Percentiles rank a stretch among this genome's conserved stretches.
These are phyloP conservation scores for Sporothrix curviconia DNA, from an alignment of 2,329 filamentous ascomycete genomes.

Conservation along the genomic window DNA sequence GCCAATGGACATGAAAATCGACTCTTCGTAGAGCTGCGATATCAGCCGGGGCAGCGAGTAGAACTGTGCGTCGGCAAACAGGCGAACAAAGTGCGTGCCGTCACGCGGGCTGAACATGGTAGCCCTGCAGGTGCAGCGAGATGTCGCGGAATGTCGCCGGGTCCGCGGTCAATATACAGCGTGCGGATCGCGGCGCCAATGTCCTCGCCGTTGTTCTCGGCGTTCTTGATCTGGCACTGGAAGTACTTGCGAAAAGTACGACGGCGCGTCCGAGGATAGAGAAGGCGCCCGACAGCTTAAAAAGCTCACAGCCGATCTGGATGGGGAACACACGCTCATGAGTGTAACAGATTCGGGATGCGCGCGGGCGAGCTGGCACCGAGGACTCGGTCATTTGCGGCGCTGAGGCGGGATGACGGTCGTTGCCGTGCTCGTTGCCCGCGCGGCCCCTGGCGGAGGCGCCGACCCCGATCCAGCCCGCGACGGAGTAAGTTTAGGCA, in stretches of 20 bases:
- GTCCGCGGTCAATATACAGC: conserved; percentile 90
- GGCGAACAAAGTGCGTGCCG: conserved; percentile 78
- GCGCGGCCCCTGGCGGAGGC: no score
- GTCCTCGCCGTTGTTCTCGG: conserved; percentile 49
- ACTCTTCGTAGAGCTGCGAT: conserved; percentile 83
- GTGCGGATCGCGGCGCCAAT: conserved; percentile 55
- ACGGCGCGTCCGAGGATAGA: conserved; percentile 74
- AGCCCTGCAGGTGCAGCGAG: conserved; percentile 82
- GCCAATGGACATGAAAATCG: conserved; percentile 88
- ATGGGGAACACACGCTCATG: conserved; percentile 69
- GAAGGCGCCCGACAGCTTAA: conserved; percentile 68
- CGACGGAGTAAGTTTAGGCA: neutral
- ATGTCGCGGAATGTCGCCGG: conserved; percentile 85
- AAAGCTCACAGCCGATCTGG: conserved; percentile 65
- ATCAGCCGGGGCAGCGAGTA: conserved; percentile 77
- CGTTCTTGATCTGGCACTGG: conserved; percentile 66
- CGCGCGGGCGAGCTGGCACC: neutral
- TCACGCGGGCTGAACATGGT: conserved; percentile 77
- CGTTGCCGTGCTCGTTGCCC: neutral
- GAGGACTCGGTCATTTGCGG: neutral
- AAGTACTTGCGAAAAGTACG: conserved; percentile 97
- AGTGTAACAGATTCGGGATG: conserved; percentile 54
- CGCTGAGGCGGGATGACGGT: neutral
- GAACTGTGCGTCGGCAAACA: conserved; percentile 94
- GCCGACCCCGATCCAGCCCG: no score